These are phyloP conservation scores for Umbelopsis ramanniana DNA, from an alignment of 192 early-diverging fungal genomes.

Conservation along the genomic window DNA sequence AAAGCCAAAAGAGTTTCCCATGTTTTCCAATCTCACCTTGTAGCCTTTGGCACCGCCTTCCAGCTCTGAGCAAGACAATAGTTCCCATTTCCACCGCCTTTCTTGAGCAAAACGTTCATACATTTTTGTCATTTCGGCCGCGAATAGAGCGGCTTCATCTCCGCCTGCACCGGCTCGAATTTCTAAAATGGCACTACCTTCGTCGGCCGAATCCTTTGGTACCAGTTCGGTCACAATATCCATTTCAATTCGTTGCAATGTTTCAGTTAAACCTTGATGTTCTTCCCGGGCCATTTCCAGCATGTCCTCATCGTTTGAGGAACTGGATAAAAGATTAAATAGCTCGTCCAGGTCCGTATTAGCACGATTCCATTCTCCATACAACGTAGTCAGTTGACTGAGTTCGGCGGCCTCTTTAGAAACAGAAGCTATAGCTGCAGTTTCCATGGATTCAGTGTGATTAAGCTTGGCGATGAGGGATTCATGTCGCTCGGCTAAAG, in stretches of 20 bases:
- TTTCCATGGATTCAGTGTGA: conserved; percentile 19
- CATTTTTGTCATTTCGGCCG: conserved; percentile 71
- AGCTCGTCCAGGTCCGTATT: conserved; percentile 27
- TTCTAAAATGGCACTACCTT: conserved; percentile 73
- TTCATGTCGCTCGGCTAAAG: conserved; percentile 31
- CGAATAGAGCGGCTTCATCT: conserved; percentile 78
- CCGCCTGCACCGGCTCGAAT: conserved; percentile 80
- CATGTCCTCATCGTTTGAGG: conserved; percentile 51
- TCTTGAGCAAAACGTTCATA: conserved; percentile 71
- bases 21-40: conserved; percentile 42
- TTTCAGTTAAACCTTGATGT: conserved; percentile 44
- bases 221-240: conserved; percentile 62
- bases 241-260: conserved; percentile 50
- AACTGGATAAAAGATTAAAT: conserved; percentile 22
- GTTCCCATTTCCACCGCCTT: conserved; percentile 68
- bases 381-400: conserved; percentile 24
- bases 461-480: conserved; percentile 30
- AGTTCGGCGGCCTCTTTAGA: conserved; percentile 30
- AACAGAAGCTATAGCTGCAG: conserved; percentile 19
- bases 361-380: conserved; percentile 29
- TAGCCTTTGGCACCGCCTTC: conserved; percentile 44
- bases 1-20: background rate
- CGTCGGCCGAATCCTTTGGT: conserved; percentile 71
- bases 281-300: conserved; percentile 68
- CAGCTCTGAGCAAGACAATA: conserved; percentile 53